These are phyloP conservation scores for Crithidia sp. DNA, from an alignment of 208 protist genomes.

Conservation along the genomic window DNA sequence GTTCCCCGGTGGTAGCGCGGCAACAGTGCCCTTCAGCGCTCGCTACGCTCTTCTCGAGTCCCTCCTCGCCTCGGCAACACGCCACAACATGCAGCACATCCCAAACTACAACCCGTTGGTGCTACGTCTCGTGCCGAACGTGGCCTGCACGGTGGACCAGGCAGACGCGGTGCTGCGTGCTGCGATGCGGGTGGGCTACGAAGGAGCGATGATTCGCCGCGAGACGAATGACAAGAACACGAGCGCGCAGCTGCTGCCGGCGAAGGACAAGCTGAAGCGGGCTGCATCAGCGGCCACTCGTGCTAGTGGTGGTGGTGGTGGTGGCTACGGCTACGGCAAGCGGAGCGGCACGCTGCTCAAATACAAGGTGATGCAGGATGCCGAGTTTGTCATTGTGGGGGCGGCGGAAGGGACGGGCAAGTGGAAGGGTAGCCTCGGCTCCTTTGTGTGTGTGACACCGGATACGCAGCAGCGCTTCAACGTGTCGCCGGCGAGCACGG, in stretches of 20 bases:
- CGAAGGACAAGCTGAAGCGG: slow-evolving; percentile 9
- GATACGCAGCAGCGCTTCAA: slow-evolving; percentile 65
- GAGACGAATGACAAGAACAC: slow-evolving; percentile 20
- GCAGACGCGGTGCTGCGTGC: slow-evolving; percentile 48
- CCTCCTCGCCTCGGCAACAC: slow-evolving; percentile 27
- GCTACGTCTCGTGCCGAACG: slow-evolving; percentile 59
- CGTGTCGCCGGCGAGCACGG: slow-evolving; percentile 78
- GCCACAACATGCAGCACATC: slow-evolving; percentile 23
- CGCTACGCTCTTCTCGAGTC: slow-evolving; percentile 54
- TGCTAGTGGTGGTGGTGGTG: slow-evolving; percentile 21
- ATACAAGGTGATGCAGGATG: slow-evolving; percentile 91
- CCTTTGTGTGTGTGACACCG: slow-evolving; percentile 78
- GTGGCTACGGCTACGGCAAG: slow-evolving; percentile 81
- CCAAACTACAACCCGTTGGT: slow-evolving; percentile 33
- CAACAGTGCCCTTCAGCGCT: slow-evolving; percentile 41
- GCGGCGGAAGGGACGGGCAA: slow-evolving; percentile 87
- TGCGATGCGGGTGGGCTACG: slow-evolving; percentile 75
- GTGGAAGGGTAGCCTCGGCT: slow-evolving; percentile 80
- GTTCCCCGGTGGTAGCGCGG: slow-evolving; percentile 24
- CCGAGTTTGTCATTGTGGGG: slow-evolving; percentile 85
- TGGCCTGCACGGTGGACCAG: slow-evolving; percentile 34
- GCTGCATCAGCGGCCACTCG: not conserved
- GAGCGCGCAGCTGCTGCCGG: not conserved
- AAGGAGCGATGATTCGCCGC: slow-evolving; percentile 87
- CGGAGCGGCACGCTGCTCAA: slow-evolving; percentile 85